Conservation (phyloP, 2,329 filamentous ascomycete genomes). For the Stromatinia cepivora region DNA sequence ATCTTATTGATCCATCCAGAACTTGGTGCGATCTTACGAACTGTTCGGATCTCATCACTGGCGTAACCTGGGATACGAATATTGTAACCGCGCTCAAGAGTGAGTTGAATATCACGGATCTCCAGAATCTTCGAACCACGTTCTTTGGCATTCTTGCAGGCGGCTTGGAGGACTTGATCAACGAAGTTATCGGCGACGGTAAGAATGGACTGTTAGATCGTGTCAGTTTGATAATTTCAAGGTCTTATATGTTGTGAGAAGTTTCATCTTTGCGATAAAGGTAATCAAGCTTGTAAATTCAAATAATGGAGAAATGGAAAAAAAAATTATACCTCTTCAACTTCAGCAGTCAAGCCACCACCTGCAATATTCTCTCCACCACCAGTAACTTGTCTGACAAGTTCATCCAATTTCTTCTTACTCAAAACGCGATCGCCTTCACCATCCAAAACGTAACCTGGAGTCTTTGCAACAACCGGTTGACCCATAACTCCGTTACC, state of each 20-base stretch:
- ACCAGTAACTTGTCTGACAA: conserved; percentile 91
- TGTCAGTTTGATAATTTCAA: conserved; percentile 20
- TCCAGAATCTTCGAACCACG: conserved; percentile 88
- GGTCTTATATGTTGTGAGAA: not conserved
- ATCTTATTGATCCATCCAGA: conserved; percentile 94
- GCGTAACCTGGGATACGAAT: conserved; percentile 93
- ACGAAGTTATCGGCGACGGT: conserved; percentile 92
- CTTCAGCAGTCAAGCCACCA: conserved; percentile 79
- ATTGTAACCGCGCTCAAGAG: conserved; percentile 83
- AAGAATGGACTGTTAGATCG: conserved; percentile 69
- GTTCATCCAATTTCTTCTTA: conserved; percentile 95
- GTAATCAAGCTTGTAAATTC: conserved; percentile 6
- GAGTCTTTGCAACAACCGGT: conserved; percentile 78
- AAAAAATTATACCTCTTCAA: conserved; percentile 75
- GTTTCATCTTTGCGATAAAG: not conserved
- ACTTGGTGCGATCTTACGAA: conserved; percentile 88
- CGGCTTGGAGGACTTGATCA: conserved; percentile 81
- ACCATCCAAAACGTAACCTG: conserved; percentile 82
- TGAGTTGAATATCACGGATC: conserved; percentile 80
- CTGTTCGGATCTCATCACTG: conserved; percentile 89
- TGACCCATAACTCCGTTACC: conserved; percentile 83
- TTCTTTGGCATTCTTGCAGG: conserved; percentile 90
- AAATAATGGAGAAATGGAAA: conserved; percentile 13
- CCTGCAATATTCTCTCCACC: conserved; percentile 71
- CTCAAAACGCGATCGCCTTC: conserved; percentile 92